Evolutionary conservation across 2,329 filamentous ascomycete genomes (phyloP).

Genomic region (Aaosphaeria pasadenensis): DNA sequence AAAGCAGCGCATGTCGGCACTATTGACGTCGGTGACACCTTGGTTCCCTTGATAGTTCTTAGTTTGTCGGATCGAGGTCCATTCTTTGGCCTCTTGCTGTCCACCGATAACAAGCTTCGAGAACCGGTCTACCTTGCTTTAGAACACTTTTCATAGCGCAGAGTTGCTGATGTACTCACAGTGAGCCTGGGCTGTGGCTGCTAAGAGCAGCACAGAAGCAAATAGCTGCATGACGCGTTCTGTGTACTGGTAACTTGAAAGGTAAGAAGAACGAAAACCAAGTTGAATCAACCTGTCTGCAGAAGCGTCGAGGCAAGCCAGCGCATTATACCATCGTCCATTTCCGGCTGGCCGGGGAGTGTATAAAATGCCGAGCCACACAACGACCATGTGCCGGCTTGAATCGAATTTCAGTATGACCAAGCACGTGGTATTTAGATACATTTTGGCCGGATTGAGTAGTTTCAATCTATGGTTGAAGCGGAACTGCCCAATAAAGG

Average conservation of each 20-base stretch:
- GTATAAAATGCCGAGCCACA: no score
- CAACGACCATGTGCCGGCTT: no score
- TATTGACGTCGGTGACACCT: slow-evolving; percentile 49
- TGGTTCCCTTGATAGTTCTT: slow-evolving; percentile 51
- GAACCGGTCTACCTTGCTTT: slow-evolving; percentile 16
- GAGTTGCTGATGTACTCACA: slow-evolving; percentile 9
- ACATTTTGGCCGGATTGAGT: no score
- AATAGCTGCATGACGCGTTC: slow-evolving; percentile 3
- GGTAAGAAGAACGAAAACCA: neutral
- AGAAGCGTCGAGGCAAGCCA: no score
- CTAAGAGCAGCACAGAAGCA: slow-evolving; percentile 8
- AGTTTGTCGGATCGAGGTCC: slow-evolving; percentile 49
- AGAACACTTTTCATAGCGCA: neutral
- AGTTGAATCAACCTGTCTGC: no score
- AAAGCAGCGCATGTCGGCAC: slow-evolving; percentile 52
- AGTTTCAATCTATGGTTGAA: no score
- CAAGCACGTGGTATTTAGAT: no score
- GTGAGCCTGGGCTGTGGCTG: slow-evolving; percentile 17
- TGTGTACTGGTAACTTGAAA: neutral
- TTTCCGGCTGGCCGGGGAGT: no score
- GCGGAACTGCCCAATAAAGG: no score
- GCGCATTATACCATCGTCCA: no score
- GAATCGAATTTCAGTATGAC: no score
- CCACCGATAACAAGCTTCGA: slow-evolving; percentile 22
- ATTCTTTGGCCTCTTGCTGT: slow-evolving; percentile 33